Evolutionary conservation across 2,329 filamentous ascomycete species (phyloP), one percentile per base, ranked within the genome.

Genomic region (Aureobasidium lini): DNA sequence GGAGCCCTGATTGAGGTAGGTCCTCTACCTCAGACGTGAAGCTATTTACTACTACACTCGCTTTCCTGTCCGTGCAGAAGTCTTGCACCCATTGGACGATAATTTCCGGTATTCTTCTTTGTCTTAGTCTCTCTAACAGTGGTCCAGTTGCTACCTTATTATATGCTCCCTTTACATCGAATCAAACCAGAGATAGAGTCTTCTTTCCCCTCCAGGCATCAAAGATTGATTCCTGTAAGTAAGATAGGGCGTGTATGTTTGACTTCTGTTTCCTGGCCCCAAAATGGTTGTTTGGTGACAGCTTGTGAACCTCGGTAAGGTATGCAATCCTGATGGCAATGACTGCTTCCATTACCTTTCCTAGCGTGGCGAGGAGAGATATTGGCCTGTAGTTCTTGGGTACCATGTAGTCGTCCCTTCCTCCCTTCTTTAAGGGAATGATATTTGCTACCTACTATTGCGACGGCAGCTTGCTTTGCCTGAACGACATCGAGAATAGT

Each of bases 101-200:
- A 3, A 16, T 39, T 54, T 66, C 61, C 15, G 64, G 68, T 57
- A 71, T 69, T 18, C 66, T 62, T 64, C 68, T 61, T 37, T 61
- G 64, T 62, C 62, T 66, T 39, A 73, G 66, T 6, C 49, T 16
- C 10, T 42, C 36, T 16, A 42, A 36, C 3, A 53, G 49, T 16
- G 36, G 36, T 53, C 57, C 68, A 59, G 70, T 73, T 37, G 60
- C 71, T 18, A 76, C 70, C 4, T 71, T 66, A 49, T 76, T 76
- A 59, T 73, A 76, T 53, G 71, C 73, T 18, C 72, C 72, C 61
- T 76, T 75, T 1, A 76, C 65, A 63, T 76, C 69, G 52, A 76
- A 76, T 57, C 68, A 72, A 48, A 73, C 64, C 9, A 75, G 64
- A 52, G 69, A 72, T 5, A 74, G 61, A 7, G 71, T 67, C 61